Conservation (phyloP, 2,329 filamentous ascomycete genomes). For the Cadophora sp. region DNA sequence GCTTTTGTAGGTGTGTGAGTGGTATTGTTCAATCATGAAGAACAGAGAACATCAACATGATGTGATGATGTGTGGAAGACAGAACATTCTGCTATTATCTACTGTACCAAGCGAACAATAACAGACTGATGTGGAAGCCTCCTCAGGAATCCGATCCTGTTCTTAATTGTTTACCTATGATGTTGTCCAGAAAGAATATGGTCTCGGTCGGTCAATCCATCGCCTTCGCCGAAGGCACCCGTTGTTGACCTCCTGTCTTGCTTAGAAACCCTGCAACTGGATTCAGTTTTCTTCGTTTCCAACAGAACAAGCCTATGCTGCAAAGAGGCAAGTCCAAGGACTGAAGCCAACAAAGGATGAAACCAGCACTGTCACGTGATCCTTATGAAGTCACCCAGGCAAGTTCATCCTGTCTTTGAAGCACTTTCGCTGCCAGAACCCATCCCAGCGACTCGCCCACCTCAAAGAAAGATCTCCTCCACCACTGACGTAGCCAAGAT, state of each 20-base stretch:
- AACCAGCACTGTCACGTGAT: no score
- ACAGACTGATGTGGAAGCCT: not conserved
- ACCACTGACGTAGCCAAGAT: slow-evolving; percentile 22
- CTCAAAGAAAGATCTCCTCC: not conserved
- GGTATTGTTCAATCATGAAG: not conserved
- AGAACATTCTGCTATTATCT: not conserved
- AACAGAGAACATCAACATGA: not conserved
- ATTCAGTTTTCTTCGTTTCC: no score
- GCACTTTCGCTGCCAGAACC: not conserved
- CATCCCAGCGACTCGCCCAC: not conserved
- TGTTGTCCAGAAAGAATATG: not conserved
- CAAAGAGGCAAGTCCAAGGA: no score
- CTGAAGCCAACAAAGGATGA: no score
- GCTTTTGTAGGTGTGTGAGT: not conserved
- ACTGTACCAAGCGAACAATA: not conserved
- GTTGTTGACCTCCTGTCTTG: no score
- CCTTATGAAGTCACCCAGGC: no score
- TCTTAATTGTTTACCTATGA: not conserved
- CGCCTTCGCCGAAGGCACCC: not conserved
- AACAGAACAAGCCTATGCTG: no score
- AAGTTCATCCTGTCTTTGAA: not conserved
- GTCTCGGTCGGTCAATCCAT: not conserved
- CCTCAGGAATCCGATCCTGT: not conserved
- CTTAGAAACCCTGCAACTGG: not conserved
- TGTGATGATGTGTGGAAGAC: not conserved